Evolutionary conservation across 2,329 filamentous ascomycete genomes (phyloP).

Genomic region (Paramyrothecium roridum): DNA sequence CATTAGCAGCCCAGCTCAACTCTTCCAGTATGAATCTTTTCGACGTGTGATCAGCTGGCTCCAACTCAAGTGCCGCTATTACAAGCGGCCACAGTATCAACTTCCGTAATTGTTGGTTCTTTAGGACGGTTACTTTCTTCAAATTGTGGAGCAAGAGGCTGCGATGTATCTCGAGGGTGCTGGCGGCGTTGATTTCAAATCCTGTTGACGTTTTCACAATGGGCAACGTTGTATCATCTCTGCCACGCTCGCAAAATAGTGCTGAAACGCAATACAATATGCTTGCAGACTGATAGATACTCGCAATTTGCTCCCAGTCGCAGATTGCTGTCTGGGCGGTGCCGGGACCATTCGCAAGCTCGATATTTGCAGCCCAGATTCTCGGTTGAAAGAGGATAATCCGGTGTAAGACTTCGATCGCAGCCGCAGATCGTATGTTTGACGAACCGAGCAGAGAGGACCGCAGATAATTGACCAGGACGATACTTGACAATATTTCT

Average conservation of each 20-base stretch:
- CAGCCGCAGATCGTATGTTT: neutral
- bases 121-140: constrained; percentile 2
- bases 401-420: constrained; percentile 7
- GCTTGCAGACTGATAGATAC: constrained; percentile 13
- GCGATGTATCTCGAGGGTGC: neutral
- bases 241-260: neutral
- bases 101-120: constrained; percentile 9
- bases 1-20: neutral
- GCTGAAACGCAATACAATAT: constrained; percentile 18
- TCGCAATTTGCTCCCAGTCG: constrained; percentile 10
- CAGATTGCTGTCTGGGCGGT: neutral
- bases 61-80: constrained; percentile 17
- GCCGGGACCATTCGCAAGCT: neutral
- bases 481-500: constrained; percentile 11
- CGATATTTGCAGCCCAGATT: constrained; percentile 5
- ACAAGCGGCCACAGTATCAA: constrained; percentile 20
- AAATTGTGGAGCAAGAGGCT: constrained; percentile 7
- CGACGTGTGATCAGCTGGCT: constrained; percentile 5
- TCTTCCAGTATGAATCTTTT: neutral
- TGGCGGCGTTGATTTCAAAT: neutral
- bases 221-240: neutral
- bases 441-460: neutral
- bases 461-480: constrained; percentile 17
- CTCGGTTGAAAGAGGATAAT: constrained; percentile 15
- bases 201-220: neutral